Percentiles rank a stretch among this genome's conserved stretches.
Conservation (phyloP, 257 asterid genomes). For the Gardenia jasminoides region DNA sequence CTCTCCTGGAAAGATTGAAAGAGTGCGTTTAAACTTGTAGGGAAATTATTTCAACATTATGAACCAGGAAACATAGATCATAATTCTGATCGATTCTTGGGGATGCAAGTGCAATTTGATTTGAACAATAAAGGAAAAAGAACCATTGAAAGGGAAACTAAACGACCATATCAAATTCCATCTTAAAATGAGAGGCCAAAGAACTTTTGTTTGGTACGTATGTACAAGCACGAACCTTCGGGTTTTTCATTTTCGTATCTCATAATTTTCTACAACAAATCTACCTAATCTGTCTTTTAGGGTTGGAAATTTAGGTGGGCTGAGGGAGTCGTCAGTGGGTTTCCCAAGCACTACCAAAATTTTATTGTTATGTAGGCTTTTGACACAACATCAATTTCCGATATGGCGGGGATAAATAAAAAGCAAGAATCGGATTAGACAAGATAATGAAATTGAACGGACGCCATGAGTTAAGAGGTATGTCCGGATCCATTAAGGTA, state of each 20-base stretch:
- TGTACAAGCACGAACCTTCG: neutral
- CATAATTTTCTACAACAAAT: neutral
- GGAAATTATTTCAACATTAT: neutral
- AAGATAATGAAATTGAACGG: neutral
- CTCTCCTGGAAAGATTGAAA: no score
- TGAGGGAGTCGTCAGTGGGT: constrained; percentile 8
- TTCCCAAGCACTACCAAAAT: neutral
- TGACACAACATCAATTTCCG: neutral
- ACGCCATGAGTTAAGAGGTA: neutral
- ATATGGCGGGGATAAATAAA: neutral
- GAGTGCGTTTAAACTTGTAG: neutral
- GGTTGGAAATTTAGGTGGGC: neutral
- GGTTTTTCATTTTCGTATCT: neutral
- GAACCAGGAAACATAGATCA: neutral
- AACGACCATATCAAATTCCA: neutral
- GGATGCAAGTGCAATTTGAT: neutral
- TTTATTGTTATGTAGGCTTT: neutral
- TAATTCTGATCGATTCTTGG: neutral
- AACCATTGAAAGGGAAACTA: neutral
- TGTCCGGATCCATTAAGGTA: neutral
- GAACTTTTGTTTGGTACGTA: constrained; percentile 25
- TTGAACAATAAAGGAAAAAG: neutral
- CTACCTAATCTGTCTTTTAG: neutral
- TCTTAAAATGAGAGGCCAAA: constrained; percentile 8
- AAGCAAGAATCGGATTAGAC: neutral